Conservation (phyloP, 306 rosid genomes). For the Glycine tomentella region DNA sequence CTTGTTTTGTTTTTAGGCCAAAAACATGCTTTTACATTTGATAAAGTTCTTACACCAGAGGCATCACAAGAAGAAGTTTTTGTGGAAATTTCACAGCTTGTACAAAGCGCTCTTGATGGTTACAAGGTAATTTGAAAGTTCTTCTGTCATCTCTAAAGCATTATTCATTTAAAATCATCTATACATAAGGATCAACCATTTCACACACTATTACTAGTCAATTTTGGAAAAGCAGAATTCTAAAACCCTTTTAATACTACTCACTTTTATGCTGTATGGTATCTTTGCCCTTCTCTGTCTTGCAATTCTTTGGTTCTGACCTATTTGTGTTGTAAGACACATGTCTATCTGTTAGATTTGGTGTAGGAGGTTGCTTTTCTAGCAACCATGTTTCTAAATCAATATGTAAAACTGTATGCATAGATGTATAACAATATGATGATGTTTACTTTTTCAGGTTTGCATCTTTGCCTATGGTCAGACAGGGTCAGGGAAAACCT, state of each 20-base stretch:
- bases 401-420: background rate
- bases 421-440: background rate
- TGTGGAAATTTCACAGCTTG: constrained; percentile 96
- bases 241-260: background rate
- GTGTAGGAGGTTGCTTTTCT: background rate
- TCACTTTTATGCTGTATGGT: background rate
- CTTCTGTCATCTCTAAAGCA: background rate
- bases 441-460: constrained; percentile 67
- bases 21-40: constrained; percentile 86
- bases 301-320: constrained; percentile 8
- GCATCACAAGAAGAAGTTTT: constrained; percentile 87
- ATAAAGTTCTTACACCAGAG: constrained; percentile 86
- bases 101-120: constrained; percentile 99
- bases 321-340: background rate
- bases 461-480: constrained; percentile 99
- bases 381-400: background rate
- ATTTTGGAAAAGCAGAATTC: background rate
- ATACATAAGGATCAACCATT: background rate
- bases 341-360: constrained; percentile 19
- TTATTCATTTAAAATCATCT: background rate
- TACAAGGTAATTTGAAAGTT: constrained; percentile 74
- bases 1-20: constrained; percentile 70
- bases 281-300: background rate
- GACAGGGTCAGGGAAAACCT: constrained; percentile 97
- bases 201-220: background rate